phyloP scores from a whole-genome alignment of 2,329 filamentous ascomycete genomes.

The Hypoxylon sp. region DNA sequence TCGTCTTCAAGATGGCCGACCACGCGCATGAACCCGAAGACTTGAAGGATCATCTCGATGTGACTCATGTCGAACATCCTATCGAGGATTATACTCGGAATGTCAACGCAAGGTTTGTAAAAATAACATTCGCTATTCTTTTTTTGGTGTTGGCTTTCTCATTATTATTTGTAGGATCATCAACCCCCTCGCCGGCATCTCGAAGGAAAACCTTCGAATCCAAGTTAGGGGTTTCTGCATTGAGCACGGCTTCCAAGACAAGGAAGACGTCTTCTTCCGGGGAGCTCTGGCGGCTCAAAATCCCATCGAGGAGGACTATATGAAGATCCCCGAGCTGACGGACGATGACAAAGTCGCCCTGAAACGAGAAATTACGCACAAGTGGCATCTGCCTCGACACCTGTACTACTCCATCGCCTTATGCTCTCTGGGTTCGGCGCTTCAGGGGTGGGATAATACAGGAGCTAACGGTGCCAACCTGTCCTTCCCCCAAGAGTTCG shows the following conservation, averaged over 20 bases:
- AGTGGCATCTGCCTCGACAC: conserved; percentile 27
- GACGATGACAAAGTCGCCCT: conserved; percentile 22
- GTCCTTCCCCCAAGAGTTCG: conserved; percentile 25
- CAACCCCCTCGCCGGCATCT: conserved; percentile 24
- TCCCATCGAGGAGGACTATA: conserved; percentile 24
- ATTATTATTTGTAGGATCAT: conserved; percentile 21
- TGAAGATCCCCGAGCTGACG: conserved; percentile 24
- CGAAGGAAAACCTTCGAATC: conserved; percentile 25
- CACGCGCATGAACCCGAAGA: conserved; percentile 16
- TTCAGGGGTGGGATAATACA: conserved; percentile 26
- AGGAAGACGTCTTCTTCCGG: conserved; percentile 25
- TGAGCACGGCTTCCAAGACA: conserved; percentile 24
- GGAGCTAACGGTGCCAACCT: conserved; percentile 24
- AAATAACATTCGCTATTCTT: conserved; percentile 5
- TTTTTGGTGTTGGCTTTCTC: conserved; percentile 12
- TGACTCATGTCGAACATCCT: conserved; percentile 22
- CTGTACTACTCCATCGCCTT: conserved; percentile 28
- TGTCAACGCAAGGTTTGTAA: conserved; percentile 23
- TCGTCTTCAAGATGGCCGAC: conserved; percentile 27
- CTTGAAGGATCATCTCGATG: conserved; percentile 19
- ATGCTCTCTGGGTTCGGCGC: conserved; percentile 24
- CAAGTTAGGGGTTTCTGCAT: conserved; percentile 25
- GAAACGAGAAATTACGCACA: conserved; percentile 23
- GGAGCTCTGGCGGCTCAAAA: conserved; percentile 23
- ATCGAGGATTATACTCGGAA: conserved; percentile 18